Conservation (phyloP, 805 yeast genomes). For the Myxozyma geophila region DNA sequence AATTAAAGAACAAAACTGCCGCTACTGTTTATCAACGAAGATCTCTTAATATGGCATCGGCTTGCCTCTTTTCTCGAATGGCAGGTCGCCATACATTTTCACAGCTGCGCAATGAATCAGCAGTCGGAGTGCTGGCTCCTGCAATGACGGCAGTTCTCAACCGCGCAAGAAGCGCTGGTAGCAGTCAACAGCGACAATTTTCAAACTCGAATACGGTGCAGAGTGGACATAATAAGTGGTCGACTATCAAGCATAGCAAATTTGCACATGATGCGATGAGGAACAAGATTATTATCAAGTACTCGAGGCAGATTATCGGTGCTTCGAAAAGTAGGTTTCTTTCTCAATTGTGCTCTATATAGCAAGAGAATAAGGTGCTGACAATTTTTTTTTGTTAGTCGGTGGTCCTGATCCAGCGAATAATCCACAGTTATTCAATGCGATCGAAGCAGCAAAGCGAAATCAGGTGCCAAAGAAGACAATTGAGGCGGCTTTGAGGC, state of each 20-base stretch:
- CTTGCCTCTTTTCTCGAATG: no score
- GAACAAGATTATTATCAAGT: conserved; percentile 68
- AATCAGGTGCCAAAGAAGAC: conserved; percentile 80
- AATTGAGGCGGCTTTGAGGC: conserved; percentile 82
- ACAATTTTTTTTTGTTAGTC: conserved; percentile 39
- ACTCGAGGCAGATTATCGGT: conserved; percentile 73
- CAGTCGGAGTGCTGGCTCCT: no score
- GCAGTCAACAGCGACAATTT: neutral
- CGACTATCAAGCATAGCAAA: conserved; percentile 89
- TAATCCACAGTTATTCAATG: conserved; percentile 67
- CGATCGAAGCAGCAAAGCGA: conserved; percentile 77
- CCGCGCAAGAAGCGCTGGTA: no score
- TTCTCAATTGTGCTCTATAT: neutral
- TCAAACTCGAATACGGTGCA: neutral
- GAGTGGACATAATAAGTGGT: conserved; percentile 95
- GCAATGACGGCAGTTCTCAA: no score
- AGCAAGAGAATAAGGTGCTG: neutral
- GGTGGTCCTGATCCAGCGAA: conserved; percentile 69
- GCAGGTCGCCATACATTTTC: no score
- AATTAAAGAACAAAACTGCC: no score
- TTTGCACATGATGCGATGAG: conserved; percentile 87
- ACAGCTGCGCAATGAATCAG: no score
- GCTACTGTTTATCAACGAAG: no score
- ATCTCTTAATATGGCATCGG: no score
- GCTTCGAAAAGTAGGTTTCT: conserved; percentile 58